A percentile compares a stretch with the other conserved stretches of the same genome.
phyloP scores from a whole-genome alignment of 2,329 filamentous ascomycete species.

The Pseudocercospora eumusae region DNA sequence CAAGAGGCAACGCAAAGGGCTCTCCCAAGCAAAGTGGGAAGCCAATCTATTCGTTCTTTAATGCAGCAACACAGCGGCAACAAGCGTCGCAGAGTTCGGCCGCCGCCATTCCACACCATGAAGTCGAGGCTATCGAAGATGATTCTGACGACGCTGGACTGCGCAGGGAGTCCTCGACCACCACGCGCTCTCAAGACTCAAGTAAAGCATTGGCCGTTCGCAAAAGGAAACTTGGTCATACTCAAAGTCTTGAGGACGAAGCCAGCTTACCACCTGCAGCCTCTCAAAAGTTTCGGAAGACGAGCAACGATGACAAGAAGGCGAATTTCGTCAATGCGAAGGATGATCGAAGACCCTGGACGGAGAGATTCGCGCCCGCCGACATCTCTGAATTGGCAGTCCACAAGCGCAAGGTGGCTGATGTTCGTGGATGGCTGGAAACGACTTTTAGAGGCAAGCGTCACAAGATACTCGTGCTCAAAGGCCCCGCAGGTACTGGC shows the following conservation, averaged over 20 bases:
- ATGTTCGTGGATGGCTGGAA: slow-evolving; percentile 81
- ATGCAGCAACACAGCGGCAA: slow-evolving; percentile 46
- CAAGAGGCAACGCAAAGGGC: slow-evolving; percentile 40
- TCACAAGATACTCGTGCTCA: slow-evolving; percentile 60
- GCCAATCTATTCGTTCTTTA: slow-evolving; percentile 54
- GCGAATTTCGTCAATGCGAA: slow-evolving; percentile 34
- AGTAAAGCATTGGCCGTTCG: slow-evolving; percentile 38
- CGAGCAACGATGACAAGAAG: slow-evolving; percentile 39
- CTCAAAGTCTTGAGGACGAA: slow-evolving; percentile 23
- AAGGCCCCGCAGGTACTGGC: slow-evolving; percentile 85
- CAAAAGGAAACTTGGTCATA: slow-evolving; percentile 38
- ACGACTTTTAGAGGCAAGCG: slow-evolving; percentile 64
- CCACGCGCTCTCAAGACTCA: slow-evolving; percentile 37
- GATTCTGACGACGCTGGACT: slow-evolving; percentile 36
- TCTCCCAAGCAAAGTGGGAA: slow-evolving; percentile 42
- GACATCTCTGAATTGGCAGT: slow-evolving; percentile 84
- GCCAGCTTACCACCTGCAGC: slow-evolving; percentile 23
- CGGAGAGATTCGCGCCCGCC: slow-evolving; percentile 75
- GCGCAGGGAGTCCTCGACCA: slow-evolving; percentile 14
- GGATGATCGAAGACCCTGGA: slow-evolving; percentile 75
- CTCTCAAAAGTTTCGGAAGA: slow-evolving; percentile 51
- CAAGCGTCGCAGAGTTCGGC: slow-evolving; percentile 41
- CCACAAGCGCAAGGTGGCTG: slow-evolving; percentile 88
- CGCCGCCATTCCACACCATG: slow-evolving; percentile 33
- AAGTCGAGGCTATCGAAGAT: slow-evolving; percentile 38